phyloP scores from a whole-genome alignment of 2,329 filamentous ascomycete species.

The Zasmidium angulare region DNA sequence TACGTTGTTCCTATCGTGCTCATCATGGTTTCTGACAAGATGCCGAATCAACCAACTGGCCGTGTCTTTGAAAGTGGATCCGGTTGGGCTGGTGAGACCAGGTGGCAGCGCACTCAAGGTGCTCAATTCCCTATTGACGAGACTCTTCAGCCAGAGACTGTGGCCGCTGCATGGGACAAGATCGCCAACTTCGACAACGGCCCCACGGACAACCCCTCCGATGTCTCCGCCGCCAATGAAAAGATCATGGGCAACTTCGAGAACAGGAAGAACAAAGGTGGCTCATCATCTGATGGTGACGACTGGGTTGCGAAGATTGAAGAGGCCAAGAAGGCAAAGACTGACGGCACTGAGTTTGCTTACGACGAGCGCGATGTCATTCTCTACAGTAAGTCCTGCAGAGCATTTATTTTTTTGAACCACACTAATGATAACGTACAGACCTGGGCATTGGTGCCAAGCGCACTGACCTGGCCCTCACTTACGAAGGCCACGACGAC shows the following conservation, averaged over 20 bases:
- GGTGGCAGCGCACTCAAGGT: conserved; percentile 91
- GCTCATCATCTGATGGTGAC: conserved; percentile 28
- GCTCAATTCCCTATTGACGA: conserved; percentile 89
- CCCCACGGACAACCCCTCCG: conserved; percentile 81
- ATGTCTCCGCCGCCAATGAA: conserved; percentile 71
- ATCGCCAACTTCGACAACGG: conserved; percentile 87
- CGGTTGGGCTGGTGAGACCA: conserved; percentile 86
- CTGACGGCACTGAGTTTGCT: conserved; percentile 71
- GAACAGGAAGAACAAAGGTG: conserved; percentile 70
- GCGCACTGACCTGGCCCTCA: conserved; percentile 78
- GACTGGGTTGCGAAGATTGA: conserved; percentile 73
- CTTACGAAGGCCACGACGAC: conserved; percentile 86
- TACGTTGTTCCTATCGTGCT: conserved; percentile 94
- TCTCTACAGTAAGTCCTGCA: conserved; percentile 66
- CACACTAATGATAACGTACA: conserved; percentile 30
- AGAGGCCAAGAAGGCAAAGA: conserved; percentile 69
- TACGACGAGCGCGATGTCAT: conserved; percentile 87
- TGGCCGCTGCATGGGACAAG: conserved; percentile 71
- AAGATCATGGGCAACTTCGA: conserved; percentile 83
- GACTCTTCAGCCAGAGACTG: conserved; percentile 78
- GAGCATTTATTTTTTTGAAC: background rate
- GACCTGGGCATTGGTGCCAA: conserved; percentile 89
- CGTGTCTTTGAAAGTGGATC: conserved; percentile 92
- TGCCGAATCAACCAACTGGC: conserved; percentile 75
- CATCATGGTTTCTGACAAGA: conserved; percentile 81